Conservation (phyloP, 768 basidiomycete species). For the Dendrothele bispora region DNA sequence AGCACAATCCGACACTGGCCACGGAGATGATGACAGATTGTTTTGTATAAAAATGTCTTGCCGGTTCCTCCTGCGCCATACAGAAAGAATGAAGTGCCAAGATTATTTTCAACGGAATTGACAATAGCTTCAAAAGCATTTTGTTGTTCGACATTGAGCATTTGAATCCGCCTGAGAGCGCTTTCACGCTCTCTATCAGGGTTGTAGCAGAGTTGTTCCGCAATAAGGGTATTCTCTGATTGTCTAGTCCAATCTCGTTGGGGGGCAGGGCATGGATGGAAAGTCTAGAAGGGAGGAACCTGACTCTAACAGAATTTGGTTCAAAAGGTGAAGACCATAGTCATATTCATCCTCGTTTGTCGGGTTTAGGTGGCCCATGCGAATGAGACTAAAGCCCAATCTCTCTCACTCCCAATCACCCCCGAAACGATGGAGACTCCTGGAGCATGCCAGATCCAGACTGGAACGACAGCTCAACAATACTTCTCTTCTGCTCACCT, state of each 20-base stretch:
- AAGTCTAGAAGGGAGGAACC: constrained; percentile 22
- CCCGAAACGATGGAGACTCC: constrained; percentile 35
- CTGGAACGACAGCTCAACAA: constrained; percentile 25
- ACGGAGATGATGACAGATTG: constrained; percentile 21
- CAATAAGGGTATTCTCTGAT: constrained; percentile 26
- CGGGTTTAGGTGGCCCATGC: constrained; percentile 12
- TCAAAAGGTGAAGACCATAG: constrained; percentile 35
- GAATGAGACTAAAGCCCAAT: constrained; percentile 21
- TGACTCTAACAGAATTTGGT: constrained; percentile 24
- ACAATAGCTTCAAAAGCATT: constrained; percentile 27
- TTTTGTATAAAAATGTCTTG: constrained; percentile 28
- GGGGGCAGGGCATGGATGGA: constrained; percentile 30
- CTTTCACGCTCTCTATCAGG: constrained; percentile 1
- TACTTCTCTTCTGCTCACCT: constrained; percentile 31
- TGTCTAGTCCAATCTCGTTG: constrained; percentile 23
- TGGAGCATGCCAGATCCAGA: constrained; percentile 38
- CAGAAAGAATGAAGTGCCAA: constrained; percentile 8
- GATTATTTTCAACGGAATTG: constrained; percentile 17
- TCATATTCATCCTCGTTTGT: constrained; percentile 33
- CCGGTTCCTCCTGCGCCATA: constrained; percentile 6
- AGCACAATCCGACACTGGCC: constrained; percentile 27
- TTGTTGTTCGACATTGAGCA: constrained; percentile 28
- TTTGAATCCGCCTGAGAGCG: constrained; percentile 1
- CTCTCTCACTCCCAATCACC: too few relatives aligned
- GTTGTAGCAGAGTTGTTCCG: constrained; percentile 32